Base-by-base conservation (phyloP, 495 filamentous ascomycete species). In the Penicillium angulare region DNA sequence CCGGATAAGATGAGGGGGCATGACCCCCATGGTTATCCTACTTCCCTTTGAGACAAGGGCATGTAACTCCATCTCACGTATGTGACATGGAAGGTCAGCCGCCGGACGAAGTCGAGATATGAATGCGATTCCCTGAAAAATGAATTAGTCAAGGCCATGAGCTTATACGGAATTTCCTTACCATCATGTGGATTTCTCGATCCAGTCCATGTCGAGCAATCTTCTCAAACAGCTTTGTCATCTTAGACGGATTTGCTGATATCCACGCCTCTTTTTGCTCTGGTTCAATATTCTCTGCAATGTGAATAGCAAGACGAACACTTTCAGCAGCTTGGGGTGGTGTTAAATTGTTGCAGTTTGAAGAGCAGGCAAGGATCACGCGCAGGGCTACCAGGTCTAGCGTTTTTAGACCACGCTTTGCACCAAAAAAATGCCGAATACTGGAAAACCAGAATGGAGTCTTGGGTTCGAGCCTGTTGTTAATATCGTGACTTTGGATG, bases 151-250 rank as follows among this genome's bases (percentile, higher is more conserved):
- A n/a, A n/a, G n/a, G n/a, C n/a, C n/a, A n/a, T n/a, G n/a, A 40
- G 7, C 9, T n/a, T 27, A 18, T 38, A 21, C 41, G 43, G 12
- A n/a, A 20, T 36, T 22, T 27, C 3, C 60, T 43, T 66, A 78
- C 79, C 69, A 71, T 65, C 15, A 76, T 62, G 34, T 77, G 77
- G 2, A 80, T 59, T 13, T 56, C 59, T 2, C 48, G 41, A 35
- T 76, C 47, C n/a, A 79, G 65, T 17, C 62, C 67, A 9, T 61
- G 44, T 20, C 61, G 63, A 1, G 70, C 61, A 5, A 78, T 57
- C 62, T 83, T 84, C 22, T 79, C 74, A 16, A 72, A 67, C 15
- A 85, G 51, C 49, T 83, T 86, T 5, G 67, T 62, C 36, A 79
- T 67, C 40, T 76, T 77, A 1, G 64, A 38, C 5, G 43, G 41